Evolutionary conservation across 495 filamentous ascomycete species (phyloP), one percentile per base, ranked within the genome.

Genomic region (Saxispiralis lemnorum): DNA sequence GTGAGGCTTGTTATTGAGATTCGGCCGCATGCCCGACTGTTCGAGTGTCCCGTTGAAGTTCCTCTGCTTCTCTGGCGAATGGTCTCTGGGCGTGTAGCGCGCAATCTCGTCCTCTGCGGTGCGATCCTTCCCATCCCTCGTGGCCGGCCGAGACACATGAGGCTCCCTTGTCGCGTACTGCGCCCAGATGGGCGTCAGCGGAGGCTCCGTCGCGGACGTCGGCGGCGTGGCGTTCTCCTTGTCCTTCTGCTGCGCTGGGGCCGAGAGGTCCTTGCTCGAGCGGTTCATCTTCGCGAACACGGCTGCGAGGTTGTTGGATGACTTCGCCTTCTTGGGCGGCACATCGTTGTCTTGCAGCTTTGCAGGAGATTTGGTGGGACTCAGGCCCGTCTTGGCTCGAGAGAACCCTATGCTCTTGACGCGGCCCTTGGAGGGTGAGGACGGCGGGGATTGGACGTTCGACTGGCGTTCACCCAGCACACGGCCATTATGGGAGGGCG

Each of bases 271-370:
- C 57, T 76, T 79, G 11, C 67, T 64, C 9, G 72, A 53, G 15
- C 47, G 69, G 47, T 75, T 78, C 15, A 73, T 70, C 33, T 73
- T 68, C 15, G 62, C 68, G 38, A 79, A 67, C 9, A 83, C 70
- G 3, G 67, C 76, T 0, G 75, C 70, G 4, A 93, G 65, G 54
- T 81, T 87, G 37, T 81, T 85, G 4, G 81, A 69, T 0, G 85
- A 92, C 53, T 92, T 93, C 14, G 75, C 71, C 66, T 88, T 92
- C 60, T 86, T 87, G 6, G 79, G 76, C 44, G 74, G 79, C 32
- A 58, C 59, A 2, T 63, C 56, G 3, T 51, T 37, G 59, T 60
- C 39, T 64, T 64, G 55, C 52, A 71, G 62, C 50, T 57, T 61
- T 57, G 71, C 61, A 46, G 54, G 37, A 49, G 59, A 63, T 56